Conservation (phyloP, 371 early-diverging fungal species). For the Caulochytrium protostelioides region DNA sequence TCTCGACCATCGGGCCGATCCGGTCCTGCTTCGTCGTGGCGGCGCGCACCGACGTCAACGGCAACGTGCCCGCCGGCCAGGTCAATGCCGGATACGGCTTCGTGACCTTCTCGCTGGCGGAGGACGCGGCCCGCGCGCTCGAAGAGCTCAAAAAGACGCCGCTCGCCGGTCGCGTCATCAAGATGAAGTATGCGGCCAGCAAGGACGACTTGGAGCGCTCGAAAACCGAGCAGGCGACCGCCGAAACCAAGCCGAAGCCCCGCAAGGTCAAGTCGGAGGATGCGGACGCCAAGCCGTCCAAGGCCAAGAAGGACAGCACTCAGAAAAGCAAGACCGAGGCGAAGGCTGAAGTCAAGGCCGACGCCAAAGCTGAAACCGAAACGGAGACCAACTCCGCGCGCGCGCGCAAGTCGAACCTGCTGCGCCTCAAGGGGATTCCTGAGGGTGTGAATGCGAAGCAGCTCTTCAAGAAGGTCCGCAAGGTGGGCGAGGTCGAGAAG, state of each 20-base stretch:
- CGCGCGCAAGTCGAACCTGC: neutral
- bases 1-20: conserved; percentile 70
- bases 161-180: conserved; percentile 39
- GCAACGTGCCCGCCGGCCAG: conserved; percentile 1
- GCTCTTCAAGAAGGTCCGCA: conserved; percentile 42
- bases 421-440: conserved; percentile 7
- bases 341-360: neutral
- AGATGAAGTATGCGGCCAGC: conserved; percentile 52
- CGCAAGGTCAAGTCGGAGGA: conserved; percentile 5
- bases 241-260: no score
- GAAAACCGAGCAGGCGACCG: no score
- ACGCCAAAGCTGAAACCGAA: neutral
- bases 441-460: conserved; percentile 36
- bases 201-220: no score
- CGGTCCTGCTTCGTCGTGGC: conserved; percentile 69
- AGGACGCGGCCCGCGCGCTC: conserved; percentile 62
- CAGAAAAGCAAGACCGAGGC: neutral
- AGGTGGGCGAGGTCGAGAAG: conserved; percentile 37
- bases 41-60: conserved; percentile 6
- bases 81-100: conserved; percentile 70
- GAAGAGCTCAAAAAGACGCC: conserved; percentile 34
- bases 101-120: conserved; percentile 65
- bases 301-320: conserved; percentile 1
- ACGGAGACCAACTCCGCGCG: neutral
- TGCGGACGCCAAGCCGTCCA: conserved; percentile 12